Base-by-base conservation (phyloP, 2,329 filamentous ascomycete species). In the Grosmannia serpens region DNA sequence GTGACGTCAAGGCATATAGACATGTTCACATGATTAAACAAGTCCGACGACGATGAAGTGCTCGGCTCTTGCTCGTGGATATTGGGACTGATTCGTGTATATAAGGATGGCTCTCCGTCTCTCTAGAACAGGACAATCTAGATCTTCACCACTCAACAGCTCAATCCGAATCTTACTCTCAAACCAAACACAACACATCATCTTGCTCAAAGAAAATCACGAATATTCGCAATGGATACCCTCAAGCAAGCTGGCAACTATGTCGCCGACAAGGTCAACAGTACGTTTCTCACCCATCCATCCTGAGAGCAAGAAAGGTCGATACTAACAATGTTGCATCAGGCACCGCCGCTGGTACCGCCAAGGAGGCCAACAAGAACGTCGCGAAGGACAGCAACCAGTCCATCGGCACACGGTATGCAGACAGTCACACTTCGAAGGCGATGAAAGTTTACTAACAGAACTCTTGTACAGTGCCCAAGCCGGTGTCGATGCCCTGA, bases 291-390 rank as follows among this genome's bases (percentile, higher is more conserved):
- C 5, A 27, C 11, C 2, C 1, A 44, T 38, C 5, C 31, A 6
- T 44, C 38, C 20, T 22, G 8, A 26, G 3, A 27, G 13, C 11
- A 29, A 29, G 20, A 9, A 13, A 26, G 7, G 10, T 10, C 7
- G 11, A 8, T n/a, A 22, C 53, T 55, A 24, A 62, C 49, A 9
- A 1, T 26, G 2, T 58, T 17, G 3, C 17, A 52, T 54, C 68
- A 64, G 68, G 72, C 60, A 70, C 75, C 58, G 71, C 74, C 65
- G 44, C 59, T 52, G 56, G 51, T 41, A 75, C 77, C 62, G 77
- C 74, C 70, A 81, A 83, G 77, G 79, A 82, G 74, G 75, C 73
- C 75, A 83, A 83, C 78, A 82, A 83, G 78, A 68, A 71, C 47
- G 68, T 75, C 66, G 81, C 81, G 68, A 82, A 84, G 75, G 77